Conservation (phyloP, 495 filamentous ascomycete species). For the Xeromyces bisporus region DNA sequence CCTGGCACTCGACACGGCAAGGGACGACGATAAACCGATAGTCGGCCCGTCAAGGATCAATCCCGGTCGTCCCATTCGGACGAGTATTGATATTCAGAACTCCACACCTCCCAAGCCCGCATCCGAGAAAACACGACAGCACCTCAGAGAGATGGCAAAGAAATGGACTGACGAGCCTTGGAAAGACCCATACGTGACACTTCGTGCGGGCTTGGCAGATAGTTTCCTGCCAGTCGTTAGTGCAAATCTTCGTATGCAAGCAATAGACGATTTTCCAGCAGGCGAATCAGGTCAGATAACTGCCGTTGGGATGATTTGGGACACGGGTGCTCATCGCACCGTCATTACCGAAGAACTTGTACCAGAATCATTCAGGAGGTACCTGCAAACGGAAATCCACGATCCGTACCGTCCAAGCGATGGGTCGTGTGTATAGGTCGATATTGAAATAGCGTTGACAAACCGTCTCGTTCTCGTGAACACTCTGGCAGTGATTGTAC, state of each 20-base stretch:
- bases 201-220: neutral
- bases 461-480: constrained; percentile 2
- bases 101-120: neutral
- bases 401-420: constrained; percentile 4
- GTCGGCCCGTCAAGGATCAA: neutral
- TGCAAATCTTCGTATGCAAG: neutral
- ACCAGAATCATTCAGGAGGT: constrained; percentile 3
- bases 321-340: constrained; percentile 4
- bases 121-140: neutral
- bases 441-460: constrained; percentile 2
- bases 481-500: constrained; percentile 2
- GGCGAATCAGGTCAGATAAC: neutral
- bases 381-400: constrained; percentile 3
- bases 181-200: neutral
- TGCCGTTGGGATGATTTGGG: constrained; percentile 3
- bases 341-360: constrained; percentile 6
- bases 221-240: constrained; percentile 1
- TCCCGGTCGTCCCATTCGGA: neutral
- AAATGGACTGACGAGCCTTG: neutral
- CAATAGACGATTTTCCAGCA: neutral
- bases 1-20: constrained; percentile 1
- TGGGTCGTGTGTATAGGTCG: constrained; percentile 3
- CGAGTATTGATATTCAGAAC: neutral
- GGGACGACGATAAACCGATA: neutral
- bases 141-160: constrained; percentile 1